Evolutionary conservation across 768 basidiomycete species (phyloP).

Genomic region (Trametes cingulata): DNA sequence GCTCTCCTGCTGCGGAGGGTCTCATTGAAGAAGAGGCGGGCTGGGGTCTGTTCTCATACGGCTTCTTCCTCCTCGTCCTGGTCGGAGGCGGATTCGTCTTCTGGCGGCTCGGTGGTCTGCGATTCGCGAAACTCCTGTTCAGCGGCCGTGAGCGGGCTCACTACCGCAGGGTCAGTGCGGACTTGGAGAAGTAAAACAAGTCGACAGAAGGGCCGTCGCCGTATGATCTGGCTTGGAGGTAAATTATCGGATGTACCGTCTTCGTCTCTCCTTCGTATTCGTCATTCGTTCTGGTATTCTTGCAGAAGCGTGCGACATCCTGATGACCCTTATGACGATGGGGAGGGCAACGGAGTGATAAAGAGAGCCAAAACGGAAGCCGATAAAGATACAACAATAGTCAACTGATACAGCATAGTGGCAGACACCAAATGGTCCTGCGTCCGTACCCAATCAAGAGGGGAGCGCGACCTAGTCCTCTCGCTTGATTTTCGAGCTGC

Average conservation of each 20-base stretch:
- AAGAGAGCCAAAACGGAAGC: too few relatives aligned
- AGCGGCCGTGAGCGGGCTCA: conserved; percentile 28
- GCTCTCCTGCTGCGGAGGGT: conserved; percentile 10
- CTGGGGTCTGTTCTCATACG: conserved; percentile 26
- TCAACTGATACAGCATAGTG: background rate
- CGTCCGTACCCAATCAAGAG: too few relatives aligned
- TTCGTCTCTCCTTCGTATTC: background rate
- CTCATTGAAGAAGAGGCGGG: conserved; percentile 12
- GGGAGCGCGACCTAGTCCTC: conserved; percentile 6
- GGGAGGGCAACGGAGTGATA: too few relatives aligned
- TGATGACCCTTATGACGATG: too few relatives aligned
- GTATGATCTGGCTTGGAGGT: background rate
- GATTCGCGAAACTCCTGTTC: conserved; percentile 44
- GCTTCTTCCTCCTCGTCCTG: conserved; percentile 40
- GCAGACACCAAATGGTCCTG: too few relatives aligned
- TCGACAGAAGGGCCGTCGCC: background rate
- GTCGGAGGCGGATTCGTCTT: conserved; percentile 44
- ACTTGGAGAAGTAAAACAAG: conserved; percentile 12
- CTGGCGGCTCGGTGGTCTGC: conserved; percentile 53
- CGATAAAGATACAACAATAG: conserved; percentile 5
- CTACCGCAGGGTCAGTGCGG: conserved; percentile 21
- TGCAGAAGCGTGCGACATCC: too few relatives aligned
- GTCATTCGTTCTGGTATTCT: background rate
- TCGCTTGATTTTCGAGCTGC: conserved; percentile 29
- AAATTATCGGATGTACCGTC: background rate